These are phyloP conservation scores for Ashbya aceris DNA, from an alignment of 1,139 yeast genomes.

Conservation along the genomic window DNA sequence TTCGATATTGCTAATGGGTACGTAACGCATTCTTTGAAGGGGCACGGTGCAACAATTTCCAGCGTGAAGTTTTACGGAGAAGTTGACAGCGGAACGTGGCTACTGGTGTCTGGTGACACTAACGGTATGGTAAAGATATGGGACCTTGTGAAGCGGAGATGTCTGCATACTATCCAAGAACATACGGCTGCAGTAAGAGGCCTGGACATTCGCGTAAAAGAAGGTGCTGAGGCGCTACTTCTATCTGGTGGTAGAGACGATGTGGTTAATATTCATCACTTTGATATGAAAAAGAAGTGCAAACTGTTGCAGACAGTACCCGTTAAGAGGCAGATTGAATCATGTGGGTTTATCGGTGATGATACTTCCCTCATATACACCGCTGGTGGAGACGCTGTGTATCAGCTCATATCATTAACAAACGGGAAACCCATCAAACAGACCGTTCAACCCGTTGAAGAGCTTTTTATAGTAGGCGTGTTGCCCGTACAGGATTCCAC, in stretches of 20 bases:
- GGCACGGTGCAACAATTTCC: constrained; percentile 91
- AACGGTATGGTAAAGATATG: constrained; percentile 79
- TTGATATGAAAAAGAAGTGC: constrained; percentile 40
- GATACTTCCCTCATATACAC: constrained; percentile 41
- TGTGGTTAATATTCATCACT: constrained; percentile 43
- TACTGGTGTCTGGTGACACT: constrained; percentile 76
- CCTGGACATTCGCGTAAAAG: constrained; percentile 44
- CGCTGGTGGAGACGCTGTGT: constrained; percentile 72
- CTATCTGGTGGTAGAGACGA: constrained; percentile 88
- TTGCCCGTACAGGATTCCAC: constrained; percentile 31
- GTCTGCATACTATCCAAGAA: constrained; percentile 54
- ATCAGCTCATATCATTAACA: constrained; percentile 51
- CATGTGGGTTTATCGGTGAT: constrained; percentile 53
- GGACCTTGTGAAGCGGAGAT: constrained; percentile 79
- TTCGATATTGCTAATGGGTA: constrained; percentile 89
- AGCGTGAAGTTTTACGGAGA: constrained; percentile 69
- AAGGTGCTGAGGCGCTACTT: constrained; percentile 33
- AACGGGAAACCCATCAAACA: constrained; percentile 36
- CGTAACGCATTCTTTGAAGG: constrained; percentile 82
- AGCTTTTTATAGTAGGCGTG: constrained; percentile 55
- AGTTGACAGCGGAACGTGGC: constrained; percentile 63
- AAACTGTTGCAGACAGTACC: constrained; percentile 62
- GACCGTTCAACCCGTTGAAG: constrained; percentile 53
- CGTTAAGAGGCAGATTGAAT: constrained; percentile 69
- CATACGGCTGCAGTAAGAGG: constrained; percentile 87